A percentile compares a stretch with the other conserved stretches of the same genome.
Conservation (phyloP, 2,329 filamentous ascomycete genomes). For the Ophiosphaerella narmari region DNA sequence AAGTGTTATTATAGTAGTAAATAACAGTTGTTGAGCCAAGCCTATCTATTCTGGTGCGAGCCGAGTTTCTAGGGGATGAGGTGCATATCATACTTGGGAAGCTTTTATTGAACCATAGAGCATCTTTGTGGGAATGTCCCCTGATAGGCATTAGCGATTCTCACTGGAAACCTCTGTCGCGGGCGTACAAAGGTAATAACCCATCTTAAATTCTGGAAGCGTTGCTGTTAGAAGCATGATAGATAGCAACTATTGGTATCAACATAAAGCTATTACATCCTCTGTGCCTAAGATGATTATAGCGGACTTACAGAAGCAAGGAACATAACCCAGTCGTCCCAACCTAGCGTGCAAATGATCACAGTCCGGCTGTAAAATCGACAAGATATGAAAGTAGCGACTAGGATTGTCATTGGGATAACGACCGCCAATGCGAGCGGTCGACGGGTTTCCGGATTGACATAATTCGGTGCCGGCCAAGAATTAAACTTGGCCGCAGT, state of each 20-base stretch:
- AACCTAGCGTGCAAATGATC: slow-evolving; percentile 28
- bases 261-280: background rate
- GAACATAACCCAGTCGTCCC: slow-evolving; percentile 38
- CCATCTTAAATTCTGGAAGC: slow-evolving; percentile 29
- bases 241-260: slow-evolving; percentile 14
- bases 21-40: slow-evolving; percentile 28
- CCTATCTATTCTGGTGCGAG: slow-evolving; percentile 22
- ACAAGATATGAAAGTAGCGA: slow-evolving; percentile 22
- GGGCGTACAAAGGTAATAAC: slow-evolving; percentile 33
- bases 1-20: slow-evolving; percentile 27
- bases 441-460: slow-evolving; percentile 27
- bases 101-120: slow-evolving; percentile 19
- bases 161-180: background rate
- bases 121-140: slow-evolving; percentile 25
- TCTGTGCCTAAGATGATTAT: background rate
- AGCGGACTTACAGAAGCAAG: slow-evolving; percentile 24
- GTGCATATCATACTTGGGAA: slow-evolving; percentile 17
- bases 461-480: slow-evolving; percentile 37
- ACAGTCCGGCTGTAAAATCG: slow-evolving; percentile 33
- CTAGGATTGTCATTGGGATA: slow-evolving; percentile 26
- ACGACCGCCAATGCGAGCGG: slow-evolving; percentile 29
- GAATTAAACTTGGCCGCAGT: slow-evolving; percentile 28
- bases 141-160: slow-evolving; percentile 9
- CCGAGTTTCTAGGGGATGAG: too few species aligned
- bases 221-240: slow-evolving; percentile 34